Percentiles rank a stretch among this genome's conserved stretches.
These are phyloP conservation scores for Endocalyx cinctus DNA, from an alignment of 2,329 filamentous ascomycete genomes.

Conservation along the genomic window DNA sequence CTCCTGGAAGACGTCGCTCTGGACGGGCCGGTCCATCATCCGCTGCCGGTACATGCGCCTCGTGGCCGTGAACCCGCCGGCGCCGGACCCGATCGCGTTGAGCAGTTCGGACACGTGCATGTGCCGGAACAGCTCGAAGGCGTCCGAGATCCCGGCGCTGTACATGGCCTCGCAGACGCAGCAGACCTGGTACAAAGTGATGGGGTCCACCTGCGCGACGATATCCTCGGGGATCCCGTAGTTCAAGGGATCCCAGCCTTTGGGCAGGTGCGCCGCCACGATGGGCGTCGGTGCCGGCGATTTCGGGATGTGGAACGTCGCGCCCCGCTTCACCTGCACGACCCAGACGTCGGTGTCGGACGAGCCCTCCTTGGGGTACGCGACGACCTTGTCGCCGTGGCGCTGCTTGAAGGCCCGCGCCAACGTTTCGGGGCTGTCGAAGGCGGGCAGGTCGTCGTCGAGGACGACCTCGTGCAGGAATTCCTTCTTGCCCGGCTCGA, in stretches of 20 bases:
- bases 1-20: conserved; percentile 31
- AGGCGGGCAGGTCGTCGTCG: conserved; percentile 26
- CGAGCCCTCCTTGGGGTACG: too few species aligned
- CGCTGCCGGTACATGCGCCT: conserved; percentile 25
- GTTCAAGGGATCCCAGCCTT: conserved; percentile 26
- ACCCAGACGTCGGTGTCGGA: conserved; percentile 15
- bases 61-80: conserved; percentile 22
- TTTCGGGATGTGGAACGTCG: conserved; percentile 28
- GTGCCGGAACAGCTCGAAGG: conserved; percentile 24
- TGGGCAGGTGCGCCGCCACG: conserved; percentile 31
- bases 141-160: conserved; percentile 27
- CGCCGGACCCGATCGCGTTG: conserved; percentile 28
- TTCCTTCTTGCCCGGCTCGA: conserved; percentile 21
- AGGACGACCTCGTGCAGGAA: conserved; percentile 30
- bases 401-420: conserved; percentile 25
- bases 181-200: conserved; percentile 28
- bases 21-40: conserved; percentile 25
- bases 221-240: conserved; percentile 34
- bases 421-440: conserved; percentile 24
- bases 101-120: conserved; percentile 32
- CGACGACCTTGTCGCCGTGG: conserved; percentile 27
- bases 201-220: conserved; percentile 29
- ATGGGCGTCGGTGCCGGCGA: conserved; percentile 19
- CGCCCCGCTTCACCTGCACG: conserved; percentile 24
- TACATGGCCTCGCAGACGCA: conserved; percentile 29